Conservation (phyloP, 139 green algal genomes). For the Monoraphidium neglectum region DNA sequence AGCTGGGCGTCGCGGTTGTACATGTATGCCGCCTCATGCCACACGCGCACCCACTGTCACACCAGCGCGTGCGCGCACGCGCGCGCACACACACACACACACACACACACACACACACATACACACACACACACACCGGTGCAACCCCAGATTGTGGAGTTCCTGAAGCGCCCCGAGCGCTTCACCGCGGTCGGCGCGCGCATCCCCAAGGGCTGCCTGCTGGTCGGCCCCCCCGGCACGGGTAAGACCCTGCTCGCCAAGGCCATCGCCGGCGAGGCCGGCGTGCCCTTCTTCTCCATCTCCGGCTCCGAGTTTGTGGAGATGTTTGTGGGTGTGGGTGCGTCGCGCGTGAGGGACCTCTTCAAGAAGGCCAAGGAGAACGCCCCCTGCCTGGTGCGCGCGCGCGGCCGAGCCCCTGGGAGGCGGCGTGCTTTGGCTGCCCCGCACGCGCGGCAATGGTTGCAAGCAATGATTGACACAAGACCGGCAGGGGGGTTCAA, state of each 20-base stretch:
- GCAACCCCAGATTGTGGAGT: constrained; percentile 86
- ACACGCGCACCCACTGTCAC: too few species aligned
- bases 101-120: too few species aligned
- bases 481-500: too few species aligned
- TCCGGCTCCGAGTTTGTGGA: constrained; percentile 98
- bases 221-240: constrained; percentile 91
- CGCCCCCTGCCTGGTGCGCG: constrained; percentile 97
- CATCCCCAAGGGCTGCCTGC: constrained; percentile 95
- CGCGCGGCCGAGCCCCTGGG: too few species aligned
- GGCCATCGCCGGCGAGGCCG: constrained; percentile 94
- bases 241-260: constrained; percentile 82
- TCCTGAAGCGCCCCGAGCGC: constrained; percentile 94
- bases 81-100: too few species aligned
- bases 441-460: too few species aligned
- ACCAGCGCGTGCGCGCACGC: too few species aligned
- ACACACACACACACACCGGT: too few species aligned
- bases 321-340: constrained; percentile 99
- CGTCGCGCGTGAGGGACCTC: constrained; percentile 94
- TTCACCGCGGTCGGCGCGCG: constrained; percentile 93
- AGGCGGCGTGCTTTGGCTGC: too few species aligned
- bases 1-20: too few species aligned
- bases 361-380: constrained; percentile 95
- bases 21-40: too few species aligned
- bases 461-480: too few species aligned
- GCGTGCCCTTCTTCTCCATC: constrained; percentile 98